Conservation (phyloP, 225 moss, liverwort and hornwort species). For the Sphagnum contortum region DNA sequence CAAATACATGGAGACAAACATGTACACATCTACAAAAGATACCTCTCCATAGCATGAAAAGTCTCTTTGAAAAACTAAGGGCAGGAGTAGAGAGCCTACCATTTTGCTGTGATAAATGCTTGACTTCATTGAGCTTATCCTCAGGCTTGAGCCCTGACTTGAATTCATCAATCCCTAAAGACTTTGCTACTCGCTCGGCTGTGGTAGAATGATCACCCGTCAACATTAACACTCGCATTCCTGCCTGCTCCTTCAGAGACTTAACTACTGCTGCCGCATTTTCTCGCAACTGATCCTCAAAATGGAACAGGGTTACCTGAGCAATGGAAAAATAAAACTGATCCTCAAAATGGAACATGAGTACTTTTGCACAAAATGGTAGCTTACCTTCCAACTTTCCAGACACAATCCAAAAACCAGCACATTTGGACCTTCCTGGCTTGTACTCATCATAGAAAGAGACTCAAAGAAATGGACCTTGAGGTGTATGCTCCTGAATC, state of each 20-base stretch:
- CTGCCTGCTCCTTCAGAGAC: constrained; percentile 50
- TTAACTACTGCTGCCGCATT: constrained; percentile 69
- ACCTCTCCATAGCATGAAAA: no score
- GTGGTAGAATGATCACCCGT: constrained; percentile 89
- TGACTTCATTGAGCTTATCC: constrained; percentile 84
- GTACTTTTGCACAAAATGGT: no score
- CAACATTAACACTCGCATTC: constrained; percentile 75
- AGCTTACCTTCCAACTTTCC: no score
- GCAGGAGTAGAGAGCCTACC: constrained; percentile 16
- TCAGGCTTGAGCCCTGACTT: constrained; percentile 82
- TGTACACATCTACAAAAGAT: no score
- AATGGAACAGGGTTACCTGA: constrained; percentile 89
- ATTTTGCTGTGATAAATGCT: constrained; percentile 50
- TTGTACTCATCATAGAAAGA: not conserved
- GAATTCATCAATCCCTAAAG: constrained; percentile 80
- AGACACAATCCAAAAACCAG: no score
- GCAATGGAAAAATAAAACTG: not conserved
- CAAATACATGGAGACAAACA: no score
- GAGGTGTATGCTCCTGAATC: not conserved
- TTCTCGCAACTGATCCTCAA: constrained; percentile 85
- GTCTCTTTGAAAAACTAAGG: not conserved
- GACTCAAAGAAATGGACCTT: not conserved
- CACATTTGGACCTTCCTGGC: no score
- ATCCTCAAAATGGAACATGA: no score
- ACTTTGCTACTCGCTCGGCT: constrained; percentile 71